Base-by-base conservation (phyloP, 495 filamentous ascomycete species). In the Penicillium cinerascens region DNA sequence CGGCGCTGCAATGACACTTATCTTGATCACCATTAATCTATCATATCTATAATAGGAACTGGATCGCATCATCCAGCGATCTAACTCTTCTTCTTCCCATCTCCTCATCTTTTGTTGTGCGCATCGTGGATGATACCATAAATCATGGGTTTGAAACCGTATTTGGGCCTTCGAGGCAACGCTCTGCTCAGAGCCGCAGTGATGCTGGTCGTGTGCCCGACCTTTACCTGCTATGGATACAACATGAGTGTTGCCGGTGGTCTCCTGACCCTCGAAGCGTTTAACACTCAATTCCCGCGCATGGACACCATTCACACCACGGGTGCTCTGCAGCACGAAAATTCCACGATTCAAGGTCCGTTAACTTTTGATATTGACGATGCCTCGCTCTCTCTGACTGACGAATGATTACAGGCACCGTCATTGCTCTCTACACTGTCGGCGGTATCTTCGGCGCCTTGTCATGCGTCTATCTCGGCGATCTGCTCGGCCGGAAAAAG, bases 201-300 rank as follows among this genome's bases (percentile, higher is more conserved):
- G 13, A 50, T 63, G 55, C 55, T 72, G 33, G 68, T 73, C 39
- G 70, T 78, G 38, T 68, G 66, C 18, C 76, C 76, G 42, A 72
- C 72, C 11, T 80, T 78, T 50, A 67, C 75, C 37, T 68, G 76
- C 42, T 80, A 80, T 70, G 77, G 76, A 18, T 79, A 77, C 62
- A 79, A 80, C 49, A 70, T 78, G 54, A 72, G 75, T 26, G 75
- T 75, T 27, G 62, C 71, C 25, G 73, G 76, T 37, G 71, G 74
- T 49, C 42, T 74, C 33, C 54, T 73, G 51, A 73, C 70, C 2
- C 66, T 73, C 11, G 52, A 59, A 33, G 60, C 67, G 10, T 82
- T 77, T 58, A 68, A 69, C 9, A 50, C 58, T 27, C 72, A 72
- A 26, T 82, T 82, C 42, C 79, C 78, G 3, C 50, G 70, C 36